phyloP scores from a whole-genome alignment of 176 grass and related monocot species.

The Bromus sterilis region DNA sequence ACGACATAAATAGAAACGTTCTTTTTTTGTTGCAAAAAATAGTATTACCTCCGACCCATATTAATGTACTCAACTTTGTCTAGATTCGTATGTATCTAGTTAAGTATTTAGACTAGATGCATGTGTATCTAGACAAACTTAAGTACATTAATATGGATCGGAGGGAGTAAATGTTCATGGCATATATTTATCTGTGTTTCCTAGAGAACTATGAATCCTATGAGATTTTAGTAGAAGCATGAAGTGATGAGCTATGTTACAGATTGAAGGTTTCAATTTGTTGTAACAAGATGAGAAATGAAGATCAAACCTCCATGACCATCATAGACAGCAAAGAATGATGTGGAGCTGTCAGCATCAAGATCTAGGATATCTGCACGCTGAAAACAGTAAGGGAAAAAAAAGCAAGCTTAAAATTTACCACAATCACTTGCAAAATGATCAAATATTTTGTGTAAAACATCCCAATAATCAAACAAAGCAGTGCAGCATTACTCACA shows the following conservation, averaged over 20 bases:
- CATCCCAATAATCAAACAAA: background rate
- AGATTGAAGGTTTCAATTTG: background rate
- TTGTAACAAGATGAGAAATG: too few relatives aligned
- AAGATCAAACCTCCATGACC: conserved; percentile 30
- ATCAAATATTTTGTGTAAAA: background rate
- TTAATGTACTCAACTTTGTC: too few relatives aligned
- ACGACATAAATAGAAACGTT: too few relatives aligned
- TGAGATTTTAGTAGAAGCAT: background rate
- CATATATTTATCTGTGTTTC: background rate
- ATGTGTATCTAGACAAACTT: too few relatives aligned
- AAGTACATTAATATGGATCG: too few relatives aligned
- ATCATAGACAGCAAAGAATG: conserved; percentile 45
- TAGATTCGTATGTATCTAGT: too few relatives aligned
- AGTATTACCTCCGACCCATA: too few relatives aligned
- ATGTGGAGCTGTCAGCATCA: background rate
- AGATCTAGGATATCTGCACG: conserved; percentile 1
- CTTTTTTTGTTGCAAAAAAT: background rate
- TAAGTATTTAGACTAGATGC: too few relatives aligned
- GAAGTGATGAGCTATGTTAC: background rate
- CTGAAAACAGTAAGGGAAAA: background rate
- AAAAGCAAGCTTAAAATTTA: background rate
- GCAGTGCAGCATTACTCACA: too few relatives aligned
- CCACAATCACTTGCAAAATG: background rate
- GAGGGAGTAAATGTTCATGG: background rate
- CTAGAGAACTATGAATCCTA: background rate